A percentile compares a stretch with the other conserved stretches of the same genome.
These are phyloP conservation scores for Silene conica DNA, from an alignment of 148 eudicot species.

Conservation along the genomic window DNA sequence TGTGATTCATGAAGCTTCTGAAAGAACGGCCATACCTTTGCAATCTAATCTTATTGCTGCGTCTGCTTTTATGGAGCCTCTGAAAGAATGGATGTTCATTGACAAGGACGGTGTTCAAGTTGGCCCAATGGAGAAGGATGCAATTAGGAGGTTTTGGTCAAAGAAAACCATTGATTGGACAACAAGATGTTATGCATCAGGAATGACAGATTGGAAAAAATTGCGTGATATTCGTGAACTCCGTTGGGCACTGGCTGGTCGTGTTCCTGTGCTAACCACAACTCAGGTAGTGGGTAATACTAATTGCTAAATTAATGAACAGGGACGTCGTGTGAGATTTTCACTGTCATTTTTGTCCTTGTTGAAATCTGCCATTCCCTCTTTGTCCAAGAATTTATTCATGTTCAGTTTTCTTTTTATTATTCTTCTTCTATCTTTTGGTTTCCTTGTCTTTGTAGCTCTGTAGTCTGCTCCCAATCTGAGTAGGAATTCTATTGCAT, in stretches of 20 bases:
- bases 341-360: not conserved
- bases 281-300: constrained; percentile 51
- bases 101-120: constrained; percentile 77
- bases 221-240: constrained; percentile 95
- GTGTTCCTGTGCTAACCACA: constrained; percentile 93
- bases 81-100: constrained; percentile 89
- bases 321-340: not conserved
- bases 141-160: constrained; percentile 91
- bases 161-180: constrained; percentile 85
- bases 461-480: not conserved
- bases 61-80: constrained; percentile 96
- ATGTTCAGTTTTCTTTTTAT: not conserved
- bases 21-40: constrained; percentile 93
- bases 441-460: not conserved
- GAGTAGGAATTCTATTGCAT: not conserved
- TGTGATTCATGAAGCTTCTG: constrained; percentile 91
- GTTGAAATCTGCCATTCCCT: not conserved
- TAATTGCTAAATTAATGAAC: constrained; percentile 1
- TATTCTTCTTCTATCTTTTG: too few species aligned
- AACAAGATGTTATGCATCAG: constrained; percentile 81
- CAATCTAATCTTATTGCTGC: constrained; percentile 98
- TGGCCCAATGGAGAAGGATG: constrained; percentile 98
- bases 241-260: constrained; percentile 86
- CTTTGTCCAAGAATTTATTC: not conserved
- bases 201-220: constrained; percentile 94